Evolutionary conservation across 768 basidiomycete species (phyloP).

Genomic region (Trametes cingulata): DNA sequence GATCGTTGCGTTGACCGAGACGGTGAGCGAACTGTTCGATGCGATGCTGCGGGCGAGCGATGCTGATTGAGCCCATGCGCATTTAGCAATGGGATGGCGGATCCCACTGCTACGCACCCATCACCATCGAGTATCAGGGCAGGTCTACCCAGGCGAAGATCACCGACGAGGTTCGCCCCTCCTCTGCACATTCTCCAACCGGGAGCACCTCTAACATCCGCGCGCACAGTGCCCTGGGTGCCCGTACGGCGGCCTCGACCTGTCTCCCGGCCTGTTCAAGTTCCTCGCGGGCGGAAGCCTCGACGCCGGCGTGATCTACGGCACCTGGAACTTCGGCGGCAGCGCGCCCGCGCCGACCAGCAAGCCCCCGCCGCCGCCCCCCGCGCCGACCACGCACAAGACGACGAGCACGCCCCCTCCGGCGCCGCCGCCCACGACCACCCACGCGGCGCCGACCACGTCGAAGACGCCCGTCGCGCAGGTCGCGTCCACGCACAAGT

Average conservation of each 20-base stretch:
- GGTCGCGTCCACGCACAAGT: not conserved
- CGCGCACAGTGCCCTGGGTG: constrained; percentile 60
- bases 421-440: not conserved
- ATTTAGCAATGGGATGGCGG: constrained; percentile 55
- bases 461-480: not conserved
- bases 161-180: constrained; percentile 51
- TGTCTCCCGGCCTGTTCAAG: constrained; percentile 63
- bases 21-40: too few species aligned
- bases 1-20: constrained; percentile 50
- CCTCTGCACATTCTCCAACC: not conserved
- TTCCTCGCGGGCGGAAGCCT: constrained; percentile 48
- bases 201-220: not conserved
- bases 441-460: not conserved
- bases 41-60: too few species aligned
- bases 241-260: constrained; percentile 63
- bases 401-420: not conserved
- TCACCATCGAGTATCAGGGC: constrained; percentile 62
- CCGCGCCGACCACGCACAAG: not conserved
- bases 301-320: constrained; percentile 61
- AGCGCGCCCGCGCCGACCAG: constrained; percentile 18
- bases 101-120: constrained; percentile 55
- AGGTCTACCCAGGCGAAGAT: constrained; percentile 58
- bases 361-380: not conserved
- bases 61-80: too few species aligned
- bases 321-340: constrained; percentile 56